A percentile compares a stretch with the other conserved stretches of the same genome.
These are phyloP conservation scores for Eutrema japonicum DNA, from an alignment of 345 rosid genomes.

Conservation along the genomic window DNA sequence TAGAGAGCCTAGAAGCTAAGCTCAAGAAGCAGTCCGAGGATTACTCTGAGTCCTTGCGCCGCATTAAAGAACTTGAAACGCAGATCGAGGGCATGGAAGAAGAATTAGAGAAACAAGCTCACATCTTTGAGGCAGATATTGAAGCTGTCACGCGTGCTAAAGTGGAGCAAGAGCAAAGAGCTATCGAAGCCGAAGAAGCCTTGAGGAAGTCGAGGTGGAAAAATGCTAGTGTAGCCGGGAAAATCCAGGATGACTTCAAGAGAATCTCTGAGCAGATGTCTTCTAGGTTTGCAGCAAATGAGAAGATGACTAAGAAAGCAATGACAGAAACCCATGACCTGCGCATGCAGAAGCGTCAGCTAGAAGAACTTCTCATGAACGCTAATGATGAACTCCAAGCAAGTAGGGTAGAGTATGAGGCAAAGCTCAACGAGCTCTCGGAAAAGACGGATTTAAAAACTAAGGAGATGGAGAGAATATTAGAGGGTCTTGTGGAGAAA, in stretches of 20 bases:
- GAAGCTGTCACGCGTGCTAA: conserved; percentile 60
- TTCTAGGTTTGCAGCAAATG: conserved; percentile 68
- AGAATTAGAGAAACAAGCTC: conserved; percentile 66
- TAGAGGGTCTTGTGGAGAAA: conserved; percentile 51
- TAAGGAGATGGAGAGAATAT: conserved; percentile 52
- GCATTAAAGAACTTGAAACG: conserved; percentile 65
- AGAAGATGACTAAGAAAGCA: conserved; percentile 66
- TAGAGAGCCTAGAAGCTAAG: conserved; percentile 66
- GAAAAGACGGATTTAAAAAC: conserved; percentile 45
- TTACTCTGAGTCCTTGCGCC: conserved; percentile 62
- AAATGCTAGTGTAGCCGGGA: conserved; percentile 69
- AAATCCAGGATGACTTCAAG: conserved; percentile 79
- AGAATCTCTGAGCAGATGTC: conserved; percentile 74
- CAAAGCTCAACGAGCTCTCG: conserved; percentile 53
- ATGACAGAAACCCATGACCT: conserved; percentile 64
- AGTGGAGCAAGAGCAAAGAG: conserved; percentile 77
- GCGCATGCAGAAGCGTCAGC: conserved; percentile 54
- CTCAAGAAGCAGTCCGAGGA: conserved; percentile 67
- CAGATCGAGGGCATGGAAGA: conserved; percentile 61
- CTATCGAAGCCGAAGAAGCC: conserved; percentile 84
- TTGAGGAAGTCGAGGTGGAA: conserved; percentile 74
- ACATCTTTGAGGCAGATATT: conserved; percentile 70
- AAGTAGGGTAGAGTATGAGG: conserved; percentile 49
- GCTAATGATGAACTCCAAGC: conserved; percentile 59
- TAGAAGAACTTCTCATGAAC: conserved; percentile 74